These are phyloP conservation scores for Clarireedia monteithiana DNA, from an alignment of 2,329 filamentous ascomycete species.

Conservation along the genomic window DNA sequence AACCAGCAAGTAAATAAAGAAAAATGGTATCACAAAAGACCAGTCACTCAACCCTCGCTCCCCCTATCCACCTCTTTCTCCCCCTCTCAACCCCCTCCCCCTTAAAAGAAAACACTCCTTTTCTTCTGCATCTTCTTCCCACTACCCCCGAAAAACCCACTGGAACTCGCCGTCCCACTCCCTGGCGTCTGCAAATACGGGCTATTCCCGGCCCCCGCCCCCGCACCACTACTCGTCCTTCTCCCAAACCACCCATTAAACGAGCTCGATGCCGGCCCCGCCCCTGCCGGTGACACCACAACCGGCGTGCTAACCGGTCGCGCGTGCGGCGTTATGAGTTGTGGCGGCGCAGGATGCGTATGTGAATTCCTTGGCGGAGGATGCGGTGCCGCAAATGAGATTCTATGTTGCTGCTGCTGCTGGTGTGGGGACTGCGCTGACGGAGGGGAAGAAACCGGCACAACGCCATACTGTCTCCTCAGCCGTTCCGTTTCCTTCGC, in stretches of 20 bases:
- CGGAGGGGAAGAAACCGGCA: neutral
- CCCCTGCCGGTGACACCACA: neutral
- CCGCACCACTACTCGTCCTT: no score
- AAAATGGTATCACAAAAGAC: no score
- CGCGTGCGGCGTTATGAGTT: conserved; percentile 16
- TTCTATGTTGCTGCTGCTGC: conserved; percentile 6
- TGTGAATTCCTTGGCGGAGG: conserved; percentile 12
- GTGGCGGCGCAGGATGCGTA: conserved; percentile 1
- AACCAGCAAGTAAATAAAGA: no score
- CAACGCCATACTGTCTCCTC: conserved; percentile 53
- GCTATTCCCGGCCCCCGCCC: neutral
- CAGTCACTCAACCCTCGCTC: neutral
- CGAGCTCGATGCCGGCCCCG: neutral
- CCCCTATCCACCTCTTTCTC: neutral
- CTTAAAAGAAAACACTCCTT: conserved; percentile 24
- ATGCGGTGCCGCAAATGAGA: conserved; percentile 8
- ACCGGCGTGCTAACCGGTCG: conserved; percentile 23
- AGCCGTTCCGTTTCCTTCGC: conserved; percentile 81
- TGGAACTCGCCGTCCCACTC: conserved; percentile 34
- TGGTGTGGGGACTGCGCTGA: no score
- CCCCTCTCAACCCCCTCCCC: neutral
- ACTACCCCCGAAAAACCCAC: conserved; percentile 34
- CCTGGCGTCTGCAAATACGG: conserved; percentile 25
- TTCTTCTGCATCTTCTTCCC: conserved; percentile 30
- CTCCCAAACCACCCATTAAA: neutral